Conservation (phyloP, 768 basidiomycete species). For the Chlorophyllum brunneum region DNA sequence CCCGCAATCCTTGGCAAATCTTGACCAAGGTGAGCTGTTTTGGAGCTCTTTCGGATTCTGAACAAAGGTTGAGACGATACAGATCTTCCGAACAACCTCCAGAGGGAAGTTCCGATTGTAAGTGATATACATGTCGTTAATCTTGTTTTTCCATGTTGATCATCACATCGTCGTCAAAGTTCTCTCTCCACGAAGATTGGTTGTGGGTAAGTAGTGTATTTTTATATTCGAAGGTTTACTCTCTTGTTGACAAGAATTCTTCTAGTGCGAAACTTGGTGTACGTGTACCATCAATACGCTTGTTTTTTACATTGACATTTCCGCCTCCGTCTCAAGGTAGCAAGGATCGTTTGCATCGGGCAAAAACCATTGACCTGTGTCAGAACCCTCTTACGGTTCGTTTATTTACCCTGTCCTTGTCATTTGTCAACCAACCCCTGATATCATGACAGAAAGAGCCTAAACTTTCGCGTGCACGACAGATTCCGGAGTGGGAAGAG, state of each 20-base stretch:
- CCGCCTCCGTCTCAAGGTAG: conserved; percentile 45
- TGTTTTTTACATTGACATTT: not conserved
- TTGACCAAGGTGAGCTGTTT: conserved; percentile 74
- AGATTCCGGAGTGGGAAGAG: conserved; percentile 96
- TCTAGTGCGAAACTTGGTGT: conserved; percentile 98
- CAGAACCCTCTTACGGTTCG: conserved; percentile 92
- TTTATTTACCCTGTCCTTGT: conserved; percentile 11
- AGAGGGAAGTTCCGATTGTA: conserved; percentile 89
- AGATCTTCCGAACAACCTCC: conserved; percentile 97
- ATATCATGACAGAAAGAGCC: conserved; percentile 92
- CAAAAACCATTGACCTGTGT: conserved; percentile 92
- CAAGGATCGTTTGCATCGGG: conserved; percentile 76
- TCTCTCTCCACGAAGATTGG: conserved; percentile 90
- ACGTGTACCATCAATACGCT: conserved; percentile 25
- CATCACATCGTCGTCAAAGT: conserved; percentile 37
- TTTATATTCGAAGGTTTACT: not conserved
- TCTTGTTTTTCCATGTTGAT: not conserved
- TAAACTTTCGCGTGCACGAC: conserved; percentile 86
- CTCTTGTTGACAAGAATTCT: conserved; percentile 2
- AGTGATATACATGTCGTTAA: conserved; percentile 25
- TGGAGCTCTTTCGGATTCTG: not conserved
- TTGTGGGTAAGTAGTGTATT: conserved; percentile 66
- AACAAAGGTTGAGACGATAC: not conserved
- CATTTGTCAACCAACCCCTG: not conserved
- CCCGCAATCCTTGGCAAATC: conserved; percentile 88